Evolutionary conservation across 257 asterid species (phyloP).

Genomic region (Prunella vulgaris): DNA sequence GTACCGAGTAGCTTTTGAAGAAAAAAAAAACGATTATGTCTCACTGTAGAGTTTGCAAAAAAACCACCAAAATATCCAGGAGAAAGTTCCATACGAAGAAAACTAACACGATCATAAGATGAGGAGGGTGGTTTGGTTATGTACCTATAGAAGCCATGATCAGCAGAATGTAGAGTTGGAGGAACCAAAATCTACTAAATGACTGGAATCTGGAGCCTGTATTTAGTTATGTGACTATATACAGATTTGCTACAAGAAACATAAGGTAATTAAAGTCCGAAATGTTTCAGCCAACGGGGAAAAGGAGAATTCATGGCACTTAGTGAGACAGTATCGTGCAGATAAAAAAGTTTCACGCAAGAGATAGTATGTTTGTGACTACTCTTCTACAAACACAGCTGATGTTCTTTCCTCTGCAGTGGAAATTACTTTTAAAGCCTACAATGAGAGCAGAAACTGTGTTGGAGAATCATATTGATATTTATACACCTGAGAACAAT

Average conservation of each 20-base stretch:
- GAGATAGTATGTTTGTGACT: not conserved
- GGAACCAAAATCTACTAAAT: not conserved
- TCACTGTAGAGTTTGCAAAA: not conserved
- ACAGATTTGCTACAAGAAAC: not conserved
- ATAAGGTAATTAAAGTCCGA: not conserved
- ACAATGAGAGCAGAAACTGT: conserved; percentile 17
- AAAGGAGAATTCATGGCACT: not conserved
- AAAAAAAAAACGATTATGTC: not conserved
- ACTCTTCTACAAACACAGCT: conserved; percentile 1
- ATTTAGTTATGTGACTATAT: conserved; percentile 15
- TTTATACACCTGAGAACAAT: not conserved
- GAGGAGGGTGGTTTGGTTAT: not conserved
- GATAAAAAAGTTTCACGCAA: not conserved
- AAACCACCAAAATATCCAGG: not conserved
- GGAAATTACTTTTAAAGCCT: conserved; percentile 12
- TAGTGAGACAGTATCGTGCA: conserved; percentile 6
- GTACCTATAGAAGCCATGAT: not conserved
- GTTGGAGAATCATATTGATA: conserved; percentile 9
- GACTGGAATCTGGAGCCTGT: not conserved
- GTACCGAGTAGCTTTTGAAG: not conserved
- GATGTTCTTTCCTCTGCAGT: conserved; percentile 11
- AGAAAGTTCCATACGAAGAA: not conserved
- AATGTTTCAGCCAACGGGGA: not conserved
- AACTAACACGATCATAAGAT: not conserved
- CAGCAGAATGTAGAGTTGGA: not conserved